Conservation (phyloP, 768 basidiomycete genomes). For the Leccinum uliginosum region DNA sequence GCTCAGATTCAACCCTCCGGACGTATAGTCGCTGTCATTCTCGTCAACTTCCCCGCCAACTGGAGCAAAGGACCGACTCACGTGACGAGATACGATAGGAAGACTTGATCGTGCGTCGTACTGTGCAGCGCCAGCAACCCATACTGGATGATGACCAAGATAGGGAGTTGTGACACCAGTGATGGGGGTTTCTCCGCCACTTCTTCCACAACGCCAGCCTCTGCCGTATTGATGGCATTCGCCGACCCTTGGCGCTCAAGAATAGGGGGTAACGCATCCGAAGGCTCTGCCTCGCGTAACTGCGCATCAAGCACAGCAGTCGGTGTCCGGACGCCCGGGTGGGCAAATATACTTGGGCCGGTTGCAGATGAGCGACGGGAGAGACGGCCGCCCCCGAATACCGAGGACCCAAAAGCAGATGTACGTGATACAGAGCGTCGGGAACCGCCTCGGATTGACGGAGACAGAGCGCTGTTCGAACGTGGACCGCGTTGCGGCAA, state of each 20-base stretch:
- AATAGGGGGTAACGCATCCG: constrained; percentile 46
- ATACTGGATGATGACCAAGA: constrained; percentile 86
- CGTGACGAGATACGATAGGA: constrained; percentile 82
- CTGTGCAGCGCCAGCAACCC: constrained; percentile 84
- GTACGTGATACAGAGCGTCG: constrained; percentile 30
- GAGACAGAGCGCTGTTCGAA: constrained; percentile 23
- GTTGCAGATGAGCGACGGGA: constrained; percentile 49
- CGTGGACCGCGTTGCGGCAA: constrained; percentile 20
- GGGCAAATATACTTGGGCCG: constrained; percentile 77
- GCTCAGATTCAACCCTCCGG: constrained; percentile 88
- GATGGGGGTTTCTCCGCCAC: constrained; percentile 56
- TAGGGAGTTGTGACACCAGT: constrained; percentile 69
- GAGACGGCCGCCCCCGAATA: constrained; percentile 32
- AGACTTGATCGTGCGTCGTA: constrained; percentile 87
- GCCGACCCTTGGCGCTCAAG: constrained; percentile 42
- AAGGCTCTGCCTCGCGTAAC: constrained; percentile 41
- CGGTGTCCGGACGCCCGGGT: constrained; percentile 77
- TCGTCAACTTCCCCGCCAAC: not conserved
- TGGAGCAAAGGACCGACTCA: constrained; percentile 8
- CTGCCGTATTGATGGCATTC: constrained; percentile 15
- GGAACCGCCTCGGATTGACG: constrained; percentile 27
- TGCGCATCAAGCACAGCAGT: constrained; percentile 73
- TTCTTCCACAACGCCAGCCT: constrained; percentile 34
- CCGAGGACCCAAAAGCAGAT: constrained; percentile 31
- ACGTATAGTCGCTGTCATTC: constrained; percentile 59